These are phyloP conservation scores for Tolypocladium guangdongense DNA, from an alignment of 2,329 filamentous ascomycete species.

Conservation along the genomic window DNA sequence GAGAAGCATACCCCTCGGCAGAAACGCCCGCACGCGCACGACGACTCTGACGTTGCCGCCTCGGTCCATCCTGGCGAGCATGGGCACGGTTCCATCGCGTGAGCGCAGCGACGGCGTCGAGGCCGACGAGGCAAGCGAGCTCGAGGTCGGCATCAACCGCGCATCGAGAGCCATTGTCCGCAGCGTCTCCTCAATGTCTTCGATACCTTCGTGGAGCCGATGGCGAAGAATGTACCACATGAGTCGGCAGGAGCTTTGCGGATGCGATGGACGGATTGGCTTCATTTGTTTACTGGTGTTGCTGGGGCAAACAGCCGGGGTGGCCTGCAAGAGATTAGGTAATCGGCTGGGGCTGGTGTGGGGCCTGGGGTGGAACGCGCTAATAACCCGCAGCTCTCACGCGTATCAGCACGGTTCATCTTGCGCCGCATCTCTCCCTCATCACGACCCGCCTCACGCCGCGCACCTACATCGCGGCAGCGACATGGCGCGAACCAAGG, in stretches of 20 bases:
- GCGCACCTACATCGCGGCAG: not conserved
- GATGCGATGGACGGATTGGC: not conserved
- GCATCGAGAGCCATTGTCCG: conserved; percentile 30
- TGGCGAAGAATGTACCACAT: conserved; percentile 30
- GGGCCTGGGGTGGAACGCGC: not conserved
- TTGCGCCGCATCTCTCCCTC: not conserved
- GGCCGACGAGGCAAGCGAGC: conserved; percentile 46
- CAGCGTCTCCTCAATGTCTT: conserved; percentile 28
- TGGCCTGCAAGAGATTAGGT: not conserved
- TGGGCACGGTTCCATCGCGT: conserved; percentile 53
- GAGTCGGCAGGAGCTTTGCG: conserved; percentile 2
- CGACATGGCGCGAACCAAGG: conserved; percentile 21
- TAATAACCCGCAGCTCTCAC: no score
- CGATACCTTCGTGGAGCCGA: conserved; percentile 28
- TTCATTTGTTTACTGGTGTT: conserved; percentile 23
- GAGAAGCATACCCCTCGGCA: conserved; percentile 49
- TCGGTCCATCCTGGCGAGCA: conserved; percentile 44
- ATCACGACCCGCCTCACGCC: not conserved
- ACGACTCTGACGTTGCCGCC: conserved; percentile 76
- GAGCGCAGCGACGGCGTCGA: conserved; percentile 71
- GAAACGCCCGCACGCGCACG: conserved; percentile 68
- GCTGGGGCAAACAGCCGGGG: conserved; percentile 20
- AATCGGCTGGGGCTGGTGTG: not conserved
- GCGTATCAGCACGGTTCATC: no score
- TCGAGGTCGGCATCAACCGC: conserved; percentile 34